A percentile compares a stretch with the other conserved stretches of the same genome.
These are phyloP conservation scores for Dendrocalamus latiflorus DNA, from an alignment of 202 grass and related monocot species.

Conservation along the genomic window DNA sequence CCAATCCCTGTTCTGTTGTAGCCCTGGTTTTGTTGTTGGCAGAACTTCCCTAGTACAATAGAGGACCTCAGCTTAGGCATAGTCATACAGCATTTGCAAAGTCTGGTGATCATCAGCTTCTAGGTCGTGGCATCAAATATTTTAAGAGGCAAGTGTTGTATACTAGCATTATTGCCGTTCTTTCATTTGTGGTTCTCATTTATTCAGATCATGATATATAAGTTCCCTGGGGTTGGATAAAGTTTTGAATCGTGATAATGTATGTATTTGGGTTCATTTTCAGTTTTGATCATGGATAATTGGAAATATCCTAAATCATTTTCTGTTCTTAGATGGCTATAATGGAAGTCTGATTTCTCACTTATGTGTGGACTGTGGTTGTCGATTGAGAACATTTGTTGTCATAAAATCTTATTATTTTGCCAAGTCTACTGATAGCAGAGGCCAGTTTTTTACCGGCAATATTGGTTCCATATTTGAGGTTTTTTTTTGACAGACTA, in stretches of 20 bases:
- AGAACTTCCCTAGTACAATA: constrained; percentile 11
- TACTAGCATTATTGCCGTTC: constrained; percentile 19
- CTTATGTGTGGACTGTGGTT: not conserved
- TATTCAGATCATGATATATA: not conserved
- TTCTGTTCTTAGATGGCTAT: not conserved
- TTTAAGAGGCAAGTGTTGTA: constrained; percentile 21
- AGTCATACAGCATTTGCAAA: not conserved
- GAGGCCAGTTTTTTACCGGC: not conserved
- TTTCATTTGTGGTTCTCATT: constrained; percentile 17
- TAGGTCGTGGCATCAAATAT: not conserved
- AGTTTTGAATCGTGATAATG: constrained; percentile 22
- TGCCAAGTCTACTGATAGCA: not conserved
- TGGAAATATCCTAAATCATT: not conserved
- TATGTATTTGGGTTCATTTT: not conserved
- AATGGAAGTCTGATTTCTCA: not conserved
- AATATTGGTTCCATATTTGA: not conserved
- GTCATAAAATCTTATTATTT: not conserved
- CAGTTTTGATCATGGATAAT: not conserved
- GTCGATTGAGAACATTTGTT: not conserved
- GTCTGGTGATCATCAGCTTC: not conserved
- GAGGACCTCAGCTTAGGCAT: not conserved
- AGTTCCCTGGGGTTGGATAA: not conserved
- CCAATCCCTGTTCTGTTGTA: constrained; percentile 8
- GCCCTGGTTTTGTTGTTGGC: constrained; percentile 23
- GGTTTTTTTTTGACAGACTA: too few relatives aligned